Percentiles rank a stretch among this genome's conserved stretches.
Evolutionary conservation across 352 stramenopile genomes (phyloP).

Genomic region (Phytophthora melonis): DNA sequence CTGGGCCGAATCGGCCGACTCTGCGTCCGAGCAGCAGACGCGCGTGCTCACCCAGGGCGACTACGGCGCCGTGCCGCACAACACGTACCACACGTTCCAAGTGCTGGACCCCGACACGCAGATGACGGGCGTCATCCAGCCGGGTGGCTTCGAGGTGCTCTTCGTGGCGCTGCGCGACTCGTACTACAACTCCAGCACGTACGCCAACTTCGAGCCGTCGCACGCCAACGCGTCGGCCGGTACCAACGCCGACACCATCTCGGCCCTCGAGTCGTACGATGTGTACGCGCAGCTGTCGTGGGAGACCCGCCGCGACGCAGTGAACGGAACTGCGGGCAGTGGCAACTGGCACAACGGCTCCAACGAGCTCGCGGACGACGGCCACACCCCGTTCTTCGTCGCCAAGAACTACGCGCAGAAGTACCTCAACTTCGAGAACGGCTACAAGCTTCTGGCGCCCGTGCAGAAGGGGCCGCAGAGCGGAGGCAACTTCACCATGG

Average conservation of each 20-base stretch:
- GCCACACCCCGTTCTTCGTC: slow-evolving; percentile 58
- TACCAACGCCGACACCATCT: slow-evolving; percentile 45
- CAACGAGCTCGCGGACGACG: slow-evolving; percentile 54
- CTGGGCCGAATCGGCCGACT: slow-evolving; percentile 49
- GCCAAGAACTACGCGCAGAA: slow-evolving; percentile 68
- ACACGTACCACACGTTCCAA: slow-evolving; percentile 69
- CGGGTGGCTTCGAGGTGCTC: slow-evolving; percentile 60
- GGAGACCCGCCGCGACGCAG: slow-evolving; percentile 47
- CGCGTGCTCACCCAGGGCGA: slow-evolving; percentile 61
- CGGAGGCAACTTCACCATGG: slow-evolving; percentile 67
- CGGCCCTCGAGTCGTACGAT: slow-evolving; percentile 52
- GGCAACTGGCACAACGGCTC: slow-evolving; percentile 65
- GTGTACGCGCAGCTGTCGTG: slow-evolving; percentile 60
- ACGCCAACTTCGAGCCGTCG: slow-evolving; percentile 53
- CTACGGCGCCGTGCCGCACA: slow-evolving; percentile 64
- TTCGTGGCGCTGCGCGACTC: slow-evolving; percentile 59
- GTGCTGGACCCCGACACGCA: slow-evolving; percentile 65
- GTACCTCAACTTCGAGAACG: slow-evolving; percentile 63
- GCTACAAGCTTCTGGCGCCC: slow-evolving; percentile 63
- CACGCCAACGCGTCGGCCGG: slow-evolving; percentile 42
- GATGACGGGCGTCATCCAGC: slow-evolving; percentile 66
- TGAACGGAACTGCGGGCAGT: slow-evolving; percentile 51
- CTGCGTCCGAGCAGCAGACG: slow-evolving; percentile 46
- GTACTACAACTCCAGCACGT: slow-evolving; percentile 53
- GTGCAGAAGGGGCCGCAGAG: slow-evolving; percentile 56